phyloP scores from a whole-genome alignment of 2,329 filamentous ascomycete species.

The Lecanicillium sp. region DNA sequence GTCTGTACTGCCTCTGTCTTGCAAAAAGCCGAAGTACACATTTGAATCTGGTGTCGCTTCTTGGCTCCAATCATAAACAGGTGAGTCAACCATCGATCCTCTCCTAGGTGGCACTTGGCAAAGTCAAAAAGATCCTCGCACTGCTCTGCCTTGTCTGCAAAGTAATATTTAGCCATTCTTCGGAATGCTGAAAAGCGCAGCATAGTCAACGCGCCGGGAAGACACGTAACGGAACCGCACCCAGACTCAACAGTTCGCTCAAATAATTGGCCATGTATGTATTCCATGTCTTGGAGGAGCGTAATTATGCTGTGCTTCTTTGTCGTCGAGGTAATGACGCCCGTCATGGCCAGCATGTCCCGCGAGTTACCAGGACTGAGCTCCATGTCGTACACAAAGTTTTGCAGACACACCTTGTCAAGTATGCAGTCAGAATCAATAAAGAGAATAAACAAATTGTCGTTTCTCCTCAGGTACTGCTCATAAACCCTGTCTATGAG shows the following conservation, averaged over 20 bases:
- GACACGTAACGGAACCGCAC: constrained; percentile 87
- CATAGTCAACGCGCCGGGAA: constrained; percentile 92
- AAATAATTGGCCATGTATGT: constrained; percentile 92
- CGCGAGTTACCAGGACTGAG: constrained; percentile 84
- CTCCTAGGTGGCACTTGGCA: constrained; percentile 88
- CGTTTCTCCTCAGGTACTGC: constrained; percentile 76
- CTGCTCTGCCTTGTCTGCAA: constrained; percentile 91
- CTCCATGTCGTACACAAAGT: constrained; percentile 99
- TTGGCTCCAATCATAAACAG: constrained; percentile 97
- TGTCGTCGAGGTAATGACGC: constrained; percentile 91
- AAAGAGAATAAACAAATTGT: constrained; percentile 91
- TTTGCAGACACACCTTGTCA: constrained; percentile 85
- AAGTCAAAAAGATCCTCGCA: constrained; percentile 96
- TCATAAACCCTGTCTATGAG: constrained; percentile 90
- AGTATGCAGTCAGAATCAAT: constrained; percentile 97
- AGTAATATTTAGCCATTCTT: constrained; percentile 97
- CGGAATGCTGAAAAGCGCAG: constrained; percentile 92
- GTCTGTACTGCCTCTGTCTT: constrained; percentile 96
- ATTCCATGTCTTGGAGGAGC: constrained; percentile 94
- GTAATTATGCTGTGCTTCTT: constrained; percentile 84
- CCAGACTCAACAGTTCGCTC: constrained; percentile 92
- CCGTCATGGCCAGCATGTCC: constrained; percentile 96
- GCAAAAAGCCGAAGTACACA: constrained; percentile 96
- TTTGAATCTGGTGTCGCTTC: constrained; percentile 89
- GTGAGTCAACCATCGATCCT: constrained; percentile 95